These are phyloP conservation scores for Megacollybia platyphylla DNA, from an alignment of 1,284 basidiomycete species.

Conservation along the genomic window DNA sequence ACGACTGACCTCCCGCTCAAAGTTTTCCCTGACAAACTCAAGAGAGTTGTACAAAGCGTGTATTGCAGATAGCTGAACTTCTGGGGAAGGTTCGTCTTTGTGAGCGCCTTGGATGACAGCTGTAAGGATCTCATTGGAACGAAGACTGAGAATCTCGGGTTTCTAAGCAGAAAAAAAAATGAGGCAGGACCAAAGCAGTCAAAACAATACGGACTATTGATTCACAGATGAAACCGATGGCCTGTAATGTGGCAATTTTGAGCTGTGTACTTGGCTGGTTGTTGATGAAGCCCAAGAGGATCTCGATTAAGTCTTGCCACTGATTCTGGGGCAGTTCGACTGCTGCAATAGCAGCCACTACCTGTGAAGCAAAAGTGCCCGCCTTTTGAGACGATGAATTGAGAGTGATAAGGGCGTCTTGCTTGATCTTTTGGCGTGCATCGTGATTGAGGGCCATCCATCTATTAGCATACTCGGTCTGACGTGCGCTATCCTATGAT, in stretches of 20 bases:
- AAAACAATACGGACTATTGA: constrained; percentile 59
- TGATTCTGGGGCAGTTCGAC: constrained; percentile 83
- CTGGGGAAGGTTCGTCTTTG: constrained; percentile 88
- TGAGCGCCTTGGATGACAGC: constrained; percentile 97
- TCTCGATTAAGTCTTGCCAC: constrained; percentile 87
- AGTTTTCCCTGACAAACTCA: constrained; percentile 96
- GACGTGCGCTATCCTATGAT: constrained; percentile 64
- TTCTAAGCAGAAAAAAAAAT: constrained; percentile 36
- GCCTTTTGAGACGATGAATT: constrained; percentile 65
- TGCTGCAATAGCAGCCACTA: constrained; percentile 86
- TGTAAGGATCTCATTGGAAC: constrained; percentile 96
- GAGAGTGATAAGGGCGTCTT: constrained; percentile 75
- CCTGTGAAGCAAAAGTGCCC: constrained; percentile 84
- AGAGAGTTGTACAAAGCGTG: constrained; percentile 92
- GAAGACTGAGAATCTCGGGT: constrained; percentile 79
- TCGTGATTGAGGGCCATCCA: constrained; percentile 72
- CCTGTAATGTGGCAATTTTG: constrained; percentile 83
- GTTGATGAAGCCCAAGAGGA: constrained; percentile 81
- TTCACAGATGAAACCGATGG: constrained; percentile 97
- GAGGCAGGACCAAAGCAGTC: constrained; percentile 3
- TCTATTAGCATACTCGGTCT: constrained; percentile 63
- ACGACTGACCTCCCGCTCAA: constrained; percentile 78
- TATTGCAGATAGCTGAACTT: constrained; percentile 93
- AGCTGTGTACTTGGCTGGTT: constrained; percentile 66
- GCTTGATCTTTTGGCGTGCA: constrained; percentile 78